Evolutionary conservation across 805 yeast genomes (phyloP), one percentile per base, ranked within the genome.

Genomic region (Pichia deserticola): DNA sequence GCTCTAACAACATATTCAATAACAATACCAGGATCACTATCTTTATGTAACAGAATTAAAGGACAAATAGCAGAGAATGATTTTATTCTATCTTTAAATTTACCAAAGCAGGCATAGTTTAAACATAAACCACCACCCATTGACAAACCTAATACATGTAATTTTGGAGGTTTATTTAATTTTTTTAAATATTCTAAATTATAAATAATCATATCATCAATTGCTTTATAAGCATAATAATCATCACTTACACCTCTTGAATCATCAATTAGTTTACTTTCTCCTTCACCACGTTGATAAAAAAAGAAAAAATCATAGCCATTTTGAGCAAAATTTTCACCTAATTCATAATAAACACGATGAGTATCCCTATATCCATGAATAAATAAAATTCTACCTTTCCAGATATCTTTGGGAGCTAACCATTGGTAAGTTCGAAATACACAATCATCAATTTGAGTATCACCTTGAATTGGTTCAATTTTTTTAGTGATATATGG

Each of bases 121-220:
- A 86, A 66, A 0, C 69, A 70, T 45, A 86, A 79, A 0, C 84
- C 90, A 25, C 92, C 92, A 45, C 95, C 95, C 90, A 86, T 84
- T 9, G 89, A 84, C 55, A 82, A 88, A 1, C 92, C 89, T 59
- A 76, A 69, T 42, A 86, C 59, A 56, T 70, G 74, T 34, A 84
- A 56, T 53, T 76, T 76, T 44, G 56, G 48, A 7, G 13, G 32
- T 51, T 28, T 28, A 12, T 50, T 57, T 37, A 60, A 42, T 28
- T 61, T 32, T 15, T 49, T 46, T 46, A 65, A 54, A 32, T 70
- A 68, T n/a, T 73, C 71, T 28, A 74, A 57, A 46, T 74, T 74
- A 44, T 60, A 60, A 49, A 76, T 68, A 47, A 82, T 63, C 63
- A 86, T 76, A 58, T 70, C 76, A 48, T 83, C 81, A 57, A 86